Percentiles rank a stretch among this genome's conserved stretches.
These are phyloP conservation scores for Pseudogymnoascus sp. DNA, from an alignment of 2,329 filamentous ascomycete species.

Conservation along the genomic window DNA sequence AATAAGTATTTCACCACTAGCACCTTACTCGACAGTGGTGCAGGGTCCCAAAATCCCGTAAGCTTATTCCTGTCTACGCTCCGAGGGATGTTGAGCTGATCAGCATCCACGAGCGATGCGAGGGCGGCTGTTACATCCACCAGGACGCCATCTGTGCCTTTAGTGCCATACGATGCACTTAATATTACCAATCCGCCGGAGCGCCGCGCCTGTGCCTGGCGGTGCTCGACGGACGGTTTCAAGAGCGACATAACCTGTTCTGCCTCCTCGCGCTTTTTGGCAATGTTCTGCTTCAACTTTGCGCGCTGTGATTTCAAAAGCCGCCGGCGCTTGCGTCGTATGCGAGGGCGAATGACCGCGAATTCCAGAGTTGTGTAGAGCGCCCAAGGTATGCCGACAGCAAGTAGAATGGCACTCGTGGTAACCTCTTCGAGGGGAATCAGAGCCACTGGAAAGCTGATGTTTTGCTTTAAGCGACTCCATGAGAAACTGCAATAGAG, in stretches of 20 bases:
- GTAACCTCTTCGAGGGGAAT: slow-evolving; percentile 32
- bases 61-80: slow-evolving; percentile 36
- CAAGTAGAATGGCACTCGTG: slow-evolving; percentile 32
- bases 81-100: slow-evolving; percentile 35
- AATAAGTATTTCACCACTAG: slow-evolving; percentile 39
- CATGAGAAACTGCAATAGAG: slow-evolving; percentile 36
- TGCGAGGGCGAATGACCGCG: slow-evolving; percentile 34
- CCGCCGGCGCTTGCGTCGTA: slow-evolving; percentile 32
- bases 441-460: slow-evolving; percentile 35
- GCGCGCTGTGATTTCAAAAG: slow-evolving; percentile 33
- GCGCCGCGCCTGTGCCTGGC: slow-evolving; percentile 32
- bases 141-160: slow-evolving; percentile 21
- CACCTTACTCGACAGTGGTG: slow-evolving; percentile 35
- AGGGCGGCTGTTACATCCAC: slow-evolving; percentile 39
- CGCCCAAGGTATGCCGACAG: slow-evolving; percentile 34
- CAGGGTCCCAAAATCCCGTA: slow-evolving; percentile 39
- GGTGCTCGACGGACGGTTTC: slow-evolving; percentile 34
- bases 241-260: slow-evolving; percentile 36
- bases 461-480: slow-evolving; percentile 36
- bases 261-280: slow-evolving; percentile 34
- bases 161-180: slow-evolving; percentile 36
- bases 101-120: slow-evolving; percentile 38
- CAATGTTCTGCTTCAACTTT: slow-evolving; percentile 32
- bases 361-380: slow-evolving; percentile 38
- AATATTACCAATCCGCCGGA: slow-evolving; percentile 35